Percentiles rank a stretch among this genome's conserved stretches.
Conservation (phyloP, 1,284 basidiomycete genomes). For the Apiotrichum sp. region DNA sequence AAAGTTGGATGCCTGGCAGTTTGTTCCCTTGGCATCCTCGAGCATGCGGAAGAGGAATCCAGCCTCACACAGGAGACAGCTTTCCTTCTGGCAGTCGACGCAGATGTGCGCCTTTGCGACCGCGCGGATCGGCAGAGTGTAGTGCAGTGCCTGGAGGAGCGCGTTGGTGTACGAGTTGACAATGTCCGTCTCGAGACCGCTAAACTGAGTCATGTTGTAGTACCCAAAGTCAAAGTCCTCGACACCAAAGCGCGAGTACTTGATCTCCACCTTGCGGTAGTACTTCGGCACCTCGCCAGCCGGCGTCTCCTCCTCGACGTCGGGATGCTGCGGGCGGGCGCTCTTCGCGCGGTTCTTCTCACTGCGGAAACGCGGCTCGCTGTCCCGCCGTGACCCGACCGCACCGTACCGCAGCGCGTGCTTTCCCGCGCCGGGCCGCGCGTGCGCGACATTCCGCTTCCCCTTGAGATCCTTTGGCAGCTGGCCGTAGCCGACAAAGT, state of each 20-base stretch:
- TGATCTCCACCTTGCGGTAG: constrained; percentile 91
- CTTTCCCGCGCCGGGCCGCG: constrained; percentile 38
- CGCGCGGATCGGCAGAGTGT: constrained; percentile 66
- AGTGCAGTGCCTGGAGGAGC: constrained; percentile 83
- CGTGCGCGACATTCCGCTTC: constrained; percentile 64
- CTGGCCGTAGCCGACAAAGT: constrained; percentile 79
- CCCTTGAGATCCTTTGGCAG: constrained; percentile 77
- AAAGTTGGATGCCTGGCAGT: constrained; percentile 96
- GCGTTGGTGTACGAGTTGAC: constrained; percentile 96
- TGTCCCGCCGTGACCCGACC: constrained; percentile 37
- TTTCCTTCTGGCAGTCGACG: constrained; percentile 75
- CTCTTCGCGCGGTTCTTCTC: constrained; percentile 55
- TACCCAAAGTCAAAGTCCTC: constrained; percentile 98
- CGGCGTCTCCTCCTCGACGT: constrained; percentile 25
- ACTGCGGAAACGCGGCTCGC: constrained; percentile 69
- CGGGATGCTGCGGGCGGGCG: background rate
- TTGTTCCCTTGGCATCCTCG: constrained; percentile 85
- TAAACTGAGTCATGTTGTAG: constrained; percentile 83
- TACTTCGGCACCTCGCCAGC: constrained; percentile 63
- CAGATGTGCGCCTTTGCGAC: constrained; percentile 88
- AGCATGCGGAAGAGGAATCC: constrained; percentile 95
- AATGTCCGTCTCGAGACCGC: constrained; percentile 95
- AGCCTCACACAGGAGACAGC: constrained; percentile 90
- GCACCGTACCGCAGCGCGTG: constrained; percentile 19
- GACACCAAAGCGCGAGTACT: constrained; percentile 98